phyloP scores from a whole-genome alignment of 768 basidiomycete genomes.

The Lactarius quietus region DNA sequence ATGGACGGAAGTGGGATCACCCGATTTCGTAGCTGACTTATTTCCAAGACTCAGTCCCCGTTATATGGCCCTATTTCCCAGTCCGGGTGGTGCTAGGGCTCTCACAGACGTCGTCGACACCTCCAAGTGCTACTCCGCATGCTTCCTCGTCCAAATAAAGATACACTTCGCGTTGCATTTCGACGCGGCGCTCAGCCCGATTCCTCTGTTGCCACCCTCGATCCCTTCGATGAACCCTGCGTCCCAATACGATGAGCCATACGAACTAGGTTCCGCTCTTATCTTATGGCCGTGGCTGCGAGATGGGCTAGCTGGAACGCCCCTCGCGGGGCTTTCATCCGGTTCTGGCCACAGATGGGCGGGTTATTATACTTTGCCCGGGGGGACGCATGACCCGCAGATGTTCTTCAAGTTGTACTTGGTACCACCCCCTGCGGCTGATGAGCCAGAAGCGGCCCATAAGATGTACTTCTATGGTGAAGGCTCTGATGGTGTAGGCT shows the following conservation, averaged over 20 bases:
- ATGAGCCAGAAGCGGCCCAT: background rate
- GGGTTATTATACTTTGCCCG: background rate
- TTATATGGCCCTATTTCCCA: background rate
- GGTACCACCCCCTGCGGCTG: background rate
- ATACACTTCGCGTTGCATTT: background rate
- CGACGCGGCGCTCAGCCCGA: background rate
- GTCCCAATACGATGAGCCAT: background rate
- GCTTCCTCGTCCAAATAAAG: constrained; percentile 5
- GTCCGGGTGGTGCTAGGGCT: background rate
- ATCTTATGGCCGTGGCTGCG: constrained; percentile 10
- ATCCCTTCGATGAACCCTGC: background rate
- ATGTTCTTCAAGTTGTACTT: constrained; percentile 11
- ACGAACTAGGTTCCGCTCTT: background rate
- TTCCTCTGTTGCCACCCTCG: background rate
- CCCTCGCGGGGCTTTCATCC: background rate
- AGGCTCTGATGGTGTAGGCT: background rate
- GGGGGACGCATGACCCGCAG: background rate
- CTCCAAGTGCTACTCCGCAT: background rate
- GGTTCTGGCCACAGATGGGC: background rate
- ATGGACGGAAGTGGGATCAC: no score
- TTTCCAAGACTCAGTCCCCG: background rate
- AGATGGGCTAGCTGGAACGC: constrained; percentile 10
- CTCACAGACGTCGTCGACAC: background rate
- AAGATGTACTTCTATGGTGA: background rate
- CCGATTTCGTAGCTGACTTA: background rate